These are phyloP conservation scores for Macrolepiota dolichaula DNA, from an alignment of 768 basidiomycete genomes.

Conservation along the genomic window DNA sequence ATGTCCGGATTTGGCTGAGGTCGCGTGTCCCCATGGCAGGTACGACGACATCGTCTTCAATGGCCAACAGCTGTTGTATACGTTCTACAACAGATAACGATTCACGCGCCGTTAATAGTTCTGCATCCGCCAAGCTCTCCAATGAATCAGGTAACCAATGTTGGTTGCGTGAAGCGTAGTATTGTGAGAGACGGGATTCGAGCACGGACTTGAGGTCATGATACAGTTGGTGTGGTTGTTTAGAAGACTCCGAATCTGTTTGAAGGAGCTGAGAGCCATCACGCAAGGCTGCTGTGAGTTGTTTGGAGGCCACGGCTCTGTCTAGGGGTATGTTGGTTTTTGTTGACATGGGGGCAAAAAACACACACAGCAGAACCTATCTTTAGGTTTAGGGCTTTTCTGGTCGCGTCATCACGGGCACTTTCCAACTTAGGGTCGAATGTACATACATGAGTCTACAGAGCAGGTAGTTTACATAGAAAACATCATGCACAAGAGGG, in stretches of 20 bases:
- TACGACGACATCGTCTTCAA: slow-evolving; percentile 10
- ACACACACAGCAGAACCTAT: background rate
- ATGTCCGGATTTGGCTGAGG: slow-evolving; percentile 54
- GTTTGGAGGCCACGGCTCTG: slow-evolving; percentile 8
- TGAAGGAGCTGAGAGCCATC: slow-evolving; percentile 36
- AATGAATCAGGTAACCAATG: background rate
- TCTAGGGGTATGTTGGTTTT: background rate
- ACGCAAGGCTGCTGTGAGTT: slow-evolving; percentile 27
- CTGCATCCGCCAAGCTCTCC: slow-evolving; percentile 34
- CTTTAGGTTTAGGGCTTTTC: too few species aligned
- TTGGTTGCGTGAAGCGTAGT: slow-evolving; percentile 24
- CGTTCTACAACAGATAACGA: slow-evolving; percentile 47
- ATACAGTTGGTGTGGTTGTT: slow-evolving; percentile 13
- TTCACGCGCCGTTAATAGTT: slow-evolving; percentile 52
- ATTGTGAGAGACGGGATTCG: slow-evolving; percentile 34
- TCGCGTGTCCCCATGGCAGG: slow-evolving; percentile 65
- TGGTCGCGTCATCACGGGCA: background rate
- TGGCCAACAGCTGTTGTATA: slow-evolving; percentile 19
- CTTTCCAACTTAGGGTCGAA: too few species aligned
- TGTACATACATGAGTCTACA: background rate
- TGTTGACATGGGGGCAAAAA: background rate
- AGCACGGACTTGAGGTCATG: slow-evolving; percentile 35
- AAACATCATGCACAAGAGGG: background rate
- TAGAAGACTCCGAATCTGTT: slow-evolving; percentile 19
- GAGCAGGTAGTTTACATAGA: background rate